Evolutionary conservation across 495 filamentous ascomycete species (phyloP).

Genomic region (Aspergillus coremiiformis): DNA sequence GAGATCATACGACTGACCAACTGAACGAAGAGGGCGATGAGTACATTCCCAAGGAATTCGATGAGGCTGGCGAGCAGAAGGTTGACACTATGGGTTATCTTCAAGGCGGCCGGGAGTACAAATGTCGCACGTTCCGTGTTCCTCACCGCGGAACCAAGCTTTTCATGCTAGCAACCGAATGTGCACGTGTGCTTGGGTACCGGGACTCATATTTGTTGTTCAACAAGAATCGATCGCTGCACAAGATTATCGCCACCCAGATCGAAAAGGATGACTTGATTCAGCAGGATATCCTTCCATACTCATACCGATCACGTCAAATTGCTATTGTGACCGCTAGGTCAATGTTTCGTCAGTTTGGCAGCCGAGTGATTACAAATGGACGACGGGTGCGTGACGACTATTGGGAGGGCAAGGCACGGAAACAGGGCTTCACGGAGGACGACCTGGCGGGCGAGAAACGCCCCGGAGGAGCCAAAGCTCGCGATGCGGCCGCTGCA

Average conservation of each 20-base stretch:
- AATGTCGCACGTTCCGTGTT: conserved; percentile 88
- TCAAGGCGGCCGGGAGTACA: conserved; percentile 76
- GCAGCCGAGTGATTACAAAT: conserved; percentile 85
- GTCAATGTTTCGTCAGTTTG: conserved; percentile 99
- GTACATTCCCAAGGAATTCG: conserved; percentile 88
- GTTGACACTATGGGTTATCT: conserved; percentile 76
- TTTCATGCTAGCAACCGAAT: conserved; percentile 98
- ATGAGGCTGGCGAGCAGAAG: conserved; percentile 89
- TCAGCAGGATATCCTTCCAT: conserved; percentile 87
- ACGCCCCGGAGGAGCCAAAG: conserved; percentile 83
- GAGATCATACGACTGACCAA: conserved; percentile 97
- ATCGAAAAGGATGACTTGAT: conserved; percentile 96
- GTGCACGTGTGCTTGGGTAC: conserved; percentile 88
- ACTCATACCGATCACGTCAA: conserved; percentile 95
- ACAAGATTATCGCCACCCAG: conserved; percentile 97
- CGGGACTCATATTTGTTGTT: conserved; percentile 96
- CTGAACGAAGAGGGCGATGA: conserved; percentile 89
- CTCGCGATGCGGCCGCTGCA: conserved; percentile 59
- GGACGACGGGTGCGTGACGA: conserved; percentile 91
- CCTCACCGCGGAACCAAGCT: conserved; percentile 85
- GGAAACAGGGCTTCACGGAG: conserved; percentile 97
- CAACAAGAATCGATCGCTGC: conserved; percentile 96
- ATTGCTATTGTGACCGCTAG: conserved; percentile 98
- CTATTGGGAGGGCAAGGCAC: conserved; percentile 96
- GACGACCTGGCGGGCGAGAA: conserved; percentile 96